Conservation (phyloP, 2,329 filamentous ascomycete species). For the Cladosporium cucumerinum region DNA sequence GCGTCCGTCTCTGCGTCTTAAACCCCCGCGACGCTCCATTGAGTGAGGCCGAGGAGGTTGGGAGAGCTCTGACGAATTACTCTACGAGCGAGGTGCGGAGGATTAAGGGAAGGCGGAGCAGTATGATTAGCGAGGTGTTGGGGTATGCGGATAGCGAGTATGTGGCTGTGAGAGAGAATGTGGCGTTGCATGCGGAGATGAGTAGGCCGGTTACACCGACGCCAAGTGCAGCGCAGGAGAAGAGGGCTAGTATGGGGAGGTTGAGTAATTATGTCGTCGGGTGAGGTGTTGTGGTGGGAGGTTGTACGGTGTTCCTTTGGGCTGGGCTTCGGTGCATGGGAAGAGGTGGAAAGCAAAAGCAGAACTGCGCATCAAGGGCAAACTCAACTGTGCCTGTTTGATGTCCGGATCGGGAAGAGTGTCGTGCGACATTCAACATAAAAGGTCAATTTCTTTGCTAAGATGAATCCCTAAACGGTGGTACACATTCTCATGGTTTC, state of each 20-base stretch:
- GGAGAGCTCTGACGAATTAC: conserved; percentile 88
- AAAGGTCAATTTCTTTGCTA: not conserved
- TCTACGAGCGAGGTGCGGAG: conserved; percentile 76
- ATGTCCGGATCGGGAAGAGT: not conserved
- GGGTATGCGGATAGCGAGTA: conserved; percentile 96
- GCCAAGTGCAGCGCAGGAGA: too few relatives aligned
- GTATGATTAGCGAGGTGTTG: conserved; percentile 72
- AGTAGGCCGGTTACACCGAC: conserved; percentile 32
- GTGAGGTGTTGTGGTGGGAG: conserved; percentile 1
- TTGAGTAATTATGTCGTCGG: conserved; percentile 30
- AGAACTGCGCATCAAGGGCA: not conserved
- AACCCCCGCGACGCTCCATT: conserved; percentile 49
- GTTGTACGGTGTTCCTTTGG: not conserved
- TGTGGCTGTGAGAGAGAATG: conserved; percentile 81
- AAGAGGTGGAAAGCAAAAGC: not conserved
- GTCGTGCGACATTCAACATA: not conserved
- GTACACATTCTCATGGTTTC: too few relatives aligned
- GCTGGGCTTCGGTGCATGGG: not conserved
- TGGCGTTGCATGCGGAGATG: conserved; percentile 62
- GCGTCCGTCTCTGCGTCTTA: conserved; percentile 80
- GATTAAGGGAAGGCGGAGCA: conserved; percentile 81
- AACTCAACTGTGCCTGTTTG: not conserved
- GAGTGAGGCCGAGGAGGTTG: conserved; percentile 61
- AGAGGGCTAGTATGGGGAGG: conserved; percentile 26
- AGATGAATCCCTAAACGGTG: not conserved